phyloP scores from a whole-genome alignment of 2,329 filamentous ascomycete genomes.

The Colletotrichum echinochloae region DNA sequence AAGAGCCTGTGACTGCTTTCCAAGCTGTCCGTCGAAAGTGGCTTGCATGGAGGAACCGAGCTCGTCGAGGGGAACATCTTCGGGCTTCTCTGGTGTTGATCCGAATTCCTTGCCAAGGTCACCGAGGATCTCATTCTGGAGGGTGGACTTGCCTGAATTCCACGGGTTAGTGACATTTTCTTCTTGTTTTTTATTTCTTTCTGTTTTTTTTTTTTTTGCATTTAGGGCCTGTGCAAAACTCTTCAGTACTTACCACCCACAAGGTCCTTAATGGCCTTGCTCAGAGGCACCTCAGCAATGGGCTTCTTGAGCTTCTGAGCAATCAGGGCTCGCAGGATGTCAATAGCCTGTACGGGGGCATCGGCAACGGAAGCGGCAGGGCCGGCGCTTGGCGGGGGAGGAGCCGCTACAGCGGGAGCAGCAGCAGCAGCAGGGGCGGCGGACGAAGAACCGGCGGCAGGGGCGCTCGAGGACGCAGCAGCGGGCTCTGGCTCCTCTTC shows the following conservation, averaged over 20 bases:
- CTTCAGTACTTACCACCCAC: conserved; percentile 81
- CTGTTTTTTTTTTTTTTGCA: no score
- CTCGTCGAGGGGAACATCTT: conserved; percentile 97
- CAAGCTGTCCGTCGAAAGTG: conserved; percentile 98
- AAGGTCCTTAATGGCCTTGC: conserved; percentile 98
- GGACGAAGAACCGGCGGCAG: conserved; percentile 56
- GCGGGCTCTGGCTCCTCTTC: conserved; percentile 85
- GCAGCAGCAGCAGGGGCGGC: conserved; percentile 60
- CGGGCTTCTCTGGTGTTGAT: conserved; percentile 96
- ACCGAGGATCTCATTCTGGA: conserved; percentile 98
- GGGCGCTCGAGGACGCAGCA: conserved; percentile 60
- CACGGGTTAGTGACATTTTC: conserved; percentile 14
- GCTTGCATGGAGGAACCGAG: conserved; percentile 95
- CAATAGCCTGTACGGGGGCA: conserved; percentile 86
- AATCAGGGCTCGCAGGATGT: conserved; percentile 89
- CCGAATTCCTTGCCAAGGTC: conserved; percentile 99
- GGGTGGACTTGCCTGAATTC: conserved; percentile 87
- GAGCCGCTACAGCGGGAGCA: conserved; percentile 66
- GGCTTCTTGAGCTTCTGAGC: conserved; percentile 99
- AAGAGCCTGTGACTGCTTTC: conserved; percentile 94
- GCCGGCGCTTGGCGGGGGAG: conserved; percentile 78
- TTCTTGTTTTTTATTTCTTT: no score
- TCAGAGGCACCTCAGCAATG: conserved; percentile 86
- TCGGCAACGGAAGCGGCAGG: conserved; percentile 90
- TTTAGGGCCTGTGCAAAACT: neutral